Percentiles rank a stretch among this genome's conserved stretches.
These are phyloP conservation scores for Fulvia fulva DNA, from an alignment of 2,329 filamentous ascomycete species.

Conservation along the genomic window DNA sequence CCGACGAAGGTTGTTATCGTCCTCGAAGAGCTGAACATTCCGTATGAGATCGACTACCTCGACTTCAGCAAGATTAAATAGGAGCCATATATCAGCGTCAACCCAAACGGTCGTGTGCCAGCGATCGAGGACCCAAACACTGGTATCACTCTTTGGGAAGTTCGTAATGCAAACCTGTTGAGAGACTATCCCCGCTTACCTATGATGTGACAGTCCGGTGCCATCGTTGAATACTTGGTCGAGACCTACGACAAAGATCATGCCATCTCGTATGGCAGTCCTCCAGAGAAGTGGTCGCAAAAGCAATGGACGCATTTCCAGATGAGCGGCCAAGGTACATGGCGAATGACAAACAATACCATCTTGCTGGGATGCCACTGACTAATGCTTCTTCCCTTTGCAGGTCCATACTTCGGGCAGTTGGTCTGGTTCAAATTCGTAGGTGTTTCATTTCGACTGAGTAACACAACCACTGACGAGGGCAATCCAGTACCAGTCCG, in stretches of 20 bases:
- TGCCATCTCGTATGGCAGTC: conserved; percentile 23
- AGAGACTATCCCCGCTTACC: background rate
- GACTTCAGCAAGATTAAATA: conserved; percentile 41
- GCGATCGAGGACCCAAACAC: conserved; percentile 46
- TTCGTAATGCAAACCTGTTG: background rate
- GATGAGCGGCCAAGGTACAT: conserved; percentile 20
- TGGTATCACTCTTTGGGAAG: conserved; percentile 37
- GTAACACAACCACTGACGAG: background rate
- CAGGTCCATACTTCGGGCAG: conserved; percentile 42
- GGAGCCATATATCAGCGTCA: conserved; percentile 37
- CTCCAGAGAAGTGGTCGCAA: conserved; percentile 24
- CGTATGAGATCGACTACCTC: conserved; percentile 37
- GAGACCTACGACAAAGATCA: conserved; percentile 33
- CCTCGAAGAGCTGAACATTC: conserved; percentile 42
- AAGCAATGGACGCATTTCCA: conserved; percentile 34
- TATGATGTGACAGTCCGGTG: conserved; percentile 15
- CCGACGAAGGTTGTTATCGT: conserved; percentile 45
- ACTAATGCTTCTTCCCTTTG: background rate
- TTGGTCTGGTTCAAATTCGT: conserved; percentile 41
- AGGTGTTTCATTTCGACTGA: conserved; percentile 22
- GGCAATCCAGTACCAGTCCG: conserved; percentile 12
- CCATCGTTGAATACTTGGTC: conserved; percentile 28
- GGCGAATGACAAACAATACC: background rate
- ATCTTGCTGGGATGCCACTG: background rate
- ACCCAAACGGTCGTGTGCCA: conserved; percentile 42